Base-by-base conservation (phyloP, 441 rosid species). In the Erodium trifolium region DNA sequence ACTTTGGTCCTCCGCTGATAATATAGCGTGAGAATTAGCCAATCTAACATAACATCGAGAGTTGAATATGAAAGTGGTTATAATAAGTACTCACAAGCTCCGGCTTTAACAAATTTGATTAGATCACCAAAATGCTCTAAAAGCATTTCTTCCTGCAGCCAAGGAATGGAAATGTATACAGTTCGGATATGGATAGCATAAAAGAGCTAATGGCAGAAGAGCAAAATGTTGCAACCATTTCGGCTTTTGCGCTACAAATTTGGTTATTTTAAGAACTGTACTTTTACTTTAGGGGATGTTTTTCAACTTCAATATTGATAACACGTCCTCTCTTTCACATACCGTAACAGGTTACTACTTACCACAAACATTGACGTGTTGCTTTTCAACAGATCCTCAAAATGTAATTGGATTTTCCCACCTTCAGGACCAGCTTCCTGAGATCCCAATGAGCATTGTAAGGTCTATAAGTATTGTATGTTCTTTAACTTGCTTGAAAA, bases 371-470 rank as follows among this genome's bases (percentile, higher is more conserved):
- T 76, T 14, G 90, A 77, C 1, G 99, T 92, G 81, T 90, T 95
- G 83, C 86, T 90, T 84, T 92, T 95, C 77, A 89, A 79, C 76
- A 92, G 70, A 71, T 95, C 98, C 88, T 90, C 97, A 70, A 92
- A 95, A 78, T 95, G 96, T 78, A 83, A 70, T 80, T 90, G 97
- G 74, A 92, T 86, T 83, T 90, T 95, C 67, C 99, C 98, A 72
- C 94, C 97, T 70, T 92, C 97, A 10, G 94, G 87, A 67, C 97
- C 89, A 74, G 98, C 98, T 86, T 92, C 97, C 98, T 95, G 79
- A 53, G 74, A 77, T 68, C 70, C 49, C 76, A 74, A 74, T 53
- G 64, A 80, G 9, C 51, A 67, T 68, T 10, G 13, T 8, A 11
- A 10, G n/a, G 49, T 7, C 13, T 43, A 43, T 43, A 43, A 43